Conservation (phyloP, 1,284 basidiomycete species). For the Phenoliferia sp. region DNA sequence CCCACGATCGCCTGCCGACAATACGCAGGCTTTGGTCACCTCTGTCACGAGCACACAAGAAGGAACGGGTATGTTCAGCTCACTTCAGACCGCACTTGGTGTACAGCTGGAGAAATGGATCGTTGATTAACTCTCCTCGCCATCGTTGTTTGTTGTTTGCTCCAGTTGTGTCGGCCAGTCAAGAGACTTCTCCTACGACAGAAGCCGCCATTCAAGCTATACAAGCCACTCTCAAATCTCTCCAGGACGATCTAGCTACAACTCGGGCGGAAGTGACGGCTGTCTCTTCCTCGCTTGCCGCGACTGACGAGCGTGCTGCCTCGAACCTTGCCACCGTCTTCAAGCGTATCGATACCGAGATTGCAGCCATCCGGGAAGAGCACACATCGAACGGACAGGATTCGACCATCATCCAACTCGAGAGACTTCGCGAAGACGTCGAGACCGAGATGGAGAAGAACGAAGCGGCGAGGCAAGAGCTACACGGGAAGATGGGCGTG, state of each 20-base stretch:
- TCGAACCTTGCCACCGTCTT: neutral
- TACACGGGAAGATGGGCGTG: neutral
- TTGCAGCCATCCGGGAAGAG: neutral
- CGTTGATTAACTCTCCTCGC: too few relatives aligned
- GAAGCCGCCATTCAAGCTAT: neutral
- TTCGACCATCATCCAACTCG: neutral
- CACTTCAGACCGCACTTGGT: too few relatives aligned
- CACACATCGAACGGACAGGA: neutral
- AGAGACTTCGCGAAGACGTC: neutral
- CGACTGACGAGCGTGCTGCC: neutral
- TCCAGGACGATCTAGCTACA: conserved; percentile 3
- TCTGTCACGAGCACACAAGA: too few relatives aligned
- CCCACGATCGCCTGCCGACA: too few relatives aligned
- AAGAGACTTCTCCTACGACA: neutral
- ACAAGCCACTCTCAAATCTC: conserved; percentile 1
- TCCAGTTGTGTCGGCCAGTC: neutral
- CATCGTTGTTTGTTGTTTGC: neutral
- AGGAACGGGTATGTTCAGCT: too few relatives aligned
- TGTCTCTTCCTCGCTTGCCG: neutral
- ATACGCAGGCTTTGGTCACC: too few relatives aligned
- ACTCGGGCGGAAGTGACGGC: neutral
- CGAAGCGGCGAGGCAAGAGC: neutral
- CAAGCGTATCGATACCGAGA: neutral
- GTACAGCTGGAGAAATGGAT: neutral
- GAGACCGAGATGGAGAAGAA: neutral